These are phyloP conservation scores for Durotheca rogersii DNA, from an alignment of 495 filamentous ascomycete genomes.

Conservation along the genomic window DNA sequence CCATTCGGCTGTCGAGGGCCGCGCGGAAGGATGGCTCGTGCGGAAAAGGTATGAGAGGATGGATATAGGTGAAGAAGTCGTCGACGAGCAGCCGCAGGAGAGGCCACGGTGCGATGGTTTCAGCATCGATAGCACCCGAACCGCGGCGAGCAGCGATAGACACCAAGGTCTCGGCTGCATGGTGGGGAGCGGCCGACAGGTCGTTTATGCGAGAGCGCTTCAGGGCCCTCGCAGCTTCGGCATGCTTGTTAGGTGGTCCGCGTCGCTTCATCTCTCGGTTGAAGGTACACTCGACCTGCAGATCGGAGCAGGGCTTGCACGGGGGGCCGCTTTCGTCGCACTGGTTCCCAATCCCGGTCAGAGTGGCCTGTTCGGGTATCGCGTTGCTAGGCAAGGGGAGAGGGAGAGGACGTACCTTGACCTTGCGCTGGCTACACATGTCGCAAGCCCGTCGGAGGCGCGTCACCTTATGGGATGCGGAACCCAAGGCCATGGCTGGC, in stretches of 20 bases:
- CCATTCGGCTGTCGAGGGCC: slow-evolving; percentile 68
- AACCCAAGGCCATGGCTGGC: slow-evolving; percentile 3
- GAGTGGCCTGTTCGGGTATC: too few species aligned
- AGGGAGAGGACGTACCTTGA: slow-evolving; percentile 63
- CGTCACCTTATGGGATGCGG: slow-evolving; percentile 40
- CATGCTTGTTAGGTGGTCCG: slow-evolving; percentile 83
- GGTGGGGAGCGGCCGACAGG: slow-evolving; percentile 49
- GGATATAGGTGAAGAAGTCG: slow-evolving; percentile 88
- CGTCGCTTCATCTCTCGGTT: slow-evolving; percentile 73
- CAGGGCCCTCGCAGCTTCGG: slow-evolving; percentile 62
- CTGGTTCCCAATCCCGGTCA: slow-evolving; percentile 44
- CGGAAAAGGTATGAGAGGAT: slow-evolving; percentile 81
- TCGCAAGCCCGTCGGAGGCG: slow-evolving; percentile 80
- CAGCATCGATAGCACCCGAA: slow-evolving; percentile 54
- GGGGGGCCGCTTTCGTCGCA: slow-evolving; percentile 80
- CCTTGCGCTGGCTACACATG: slow-evolving; percentile 80
- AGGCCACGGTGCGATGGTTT: slow-evolving; percentile 70
- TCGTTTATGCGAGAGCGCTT: slow-evolving; percentile 52
- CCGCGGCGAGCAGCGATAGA: slow-evolving; percentile 37
- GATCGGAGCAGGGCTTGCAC: slow-evolving; percentile 73
- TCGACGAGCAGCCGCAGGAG: slow-evolving; percentile 70
- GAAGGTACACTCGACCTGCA: slow-evolving; percentile 84
- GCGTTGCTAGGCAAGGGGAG: too few species aligned
- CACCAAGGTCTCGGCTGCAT: slow-evolving; percentile 51
- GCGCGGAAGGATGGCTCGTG: slow-evolving; percentile 83